phyloP scores from a whole-genome alignment of 805 yeast genomes.

The Cyberlindnera euphorbiiphila region DNA sequence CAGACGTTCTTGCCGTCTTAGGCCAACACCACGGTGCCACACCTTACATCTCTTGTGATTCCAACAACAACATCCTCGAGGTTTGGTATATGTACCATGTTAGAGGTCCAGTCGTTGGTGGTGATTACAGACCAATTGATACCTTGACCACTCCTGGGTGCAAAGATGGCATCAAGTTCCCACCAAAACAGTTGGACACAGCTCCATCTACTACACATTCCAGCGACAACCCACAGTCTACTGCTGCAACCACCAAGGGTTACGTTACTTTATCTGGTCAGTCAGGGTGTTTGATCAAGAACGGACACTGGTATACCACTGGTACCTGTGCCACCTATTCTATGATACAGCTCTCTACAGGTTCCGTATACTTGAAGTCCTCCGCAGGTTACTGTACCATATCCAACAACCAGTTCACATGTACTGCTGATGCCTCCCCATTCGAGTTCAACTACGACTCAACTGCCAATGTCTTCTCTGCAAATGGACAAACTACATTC shows the following conservation, averaged over 20 bases:
- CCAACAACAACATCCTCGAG: constrained; percentile 39
- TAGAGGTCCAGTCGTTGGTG: constrained; percentile 66
- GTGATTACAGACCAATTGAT: constrained; percentile 62
- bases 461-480: constrained; percentile 7
- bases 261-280: constrained; percentile 46
- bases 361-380: constrained; percentile 56
- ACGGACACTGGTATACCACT: constrained; percentile 75
- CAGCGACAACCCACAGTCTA: constrained; percentile 19
- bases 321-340: constrained; percentile 86
- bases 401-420: constrained; percentile 20
- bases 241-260: constrained; percentile 36
- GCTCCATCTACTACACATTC: constrained; percentile 22
- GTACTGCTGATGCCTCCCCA: constrained; percentile 52
- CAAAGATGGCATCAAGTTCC: constrained; percentile 58
- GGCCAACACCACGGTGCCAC: constrained; percentile 46
- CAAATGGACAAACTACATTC: constrained; percentile 17
- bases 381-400: constrained; percentile 74
- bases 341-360: constrained; percentile 35
- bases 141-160: constrained; percentile 53
- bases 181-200: constrained; percentile 37
- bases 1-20: constrained; percentile 52
- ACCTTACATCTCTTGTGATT: constrained; percentile 61
- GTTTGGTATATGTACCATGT: constrained; percentile 78
- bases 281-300: constrained; percentile 75
- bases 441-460: constrained; percentile 32